These are phyloP conservation scores for Acacia concinna DNA, from an alignment of 331 rosid species.

Conservation along the genomic window DNA sequence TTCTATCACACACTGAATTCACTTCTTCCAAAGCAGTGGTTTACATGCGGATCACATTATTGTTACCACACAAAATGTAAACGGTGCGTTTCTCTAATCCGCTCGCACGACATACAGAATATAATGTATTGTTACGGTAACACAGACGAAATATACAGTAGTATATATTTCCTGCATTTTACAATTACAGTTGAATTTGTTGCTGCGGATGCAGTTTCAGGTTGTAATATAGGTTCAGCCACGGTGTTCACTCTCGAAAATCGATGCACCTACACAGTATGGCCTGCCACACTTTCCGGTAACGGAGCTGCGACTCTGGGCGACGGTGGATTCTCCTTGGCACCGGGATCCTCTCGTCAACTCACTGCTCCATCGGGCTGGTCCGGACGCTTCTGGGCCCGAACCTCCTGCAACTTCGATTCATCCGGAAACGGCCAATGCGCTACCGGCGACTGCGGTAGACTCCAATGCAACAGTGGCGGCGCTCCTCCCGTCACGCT, in stretches of 20 bases:
- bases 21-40: neutral
- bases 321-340: conserved; percentile 58
- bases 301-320: conserved; percentile 59
- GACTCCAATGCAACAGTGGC: conserved; percentile 53
- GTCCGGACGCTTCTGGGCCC: conserved; percentile 94
- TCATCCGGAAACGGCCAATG: conserved; percentile 60
- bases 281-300: conserved; percentile 89
- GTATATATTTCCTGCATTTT: neutral
- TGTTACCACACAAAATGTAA: too few species aligned
- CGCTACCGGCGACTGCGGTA: conserved; percentile 75
- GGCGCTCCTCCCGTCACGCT: conserved; percentile 76
- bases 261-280: conserved; percentile 59
- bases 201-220: conserved; percentile 27
- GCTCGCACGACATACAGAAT: neutral
- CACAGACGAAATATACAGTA: neutral
- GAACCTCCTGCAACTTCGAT: conserved; percentile 75
- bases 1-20: neutral
- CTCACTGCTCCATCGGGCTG: conserved; percentile 68
- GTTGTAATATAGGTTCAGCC: conserved; percentile 36
- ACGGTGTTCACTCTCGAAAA: conserved; percentile 60
- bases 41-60: neutral
- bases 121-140: neutral
- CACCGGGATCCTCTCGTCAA: conserved; percentile 38
- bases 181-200: neutral
- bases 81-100: neutral